Evolutionary conservation across 352 stramenopile genomes (phyloP).

Genomic region (Albugo candida): DNA sequence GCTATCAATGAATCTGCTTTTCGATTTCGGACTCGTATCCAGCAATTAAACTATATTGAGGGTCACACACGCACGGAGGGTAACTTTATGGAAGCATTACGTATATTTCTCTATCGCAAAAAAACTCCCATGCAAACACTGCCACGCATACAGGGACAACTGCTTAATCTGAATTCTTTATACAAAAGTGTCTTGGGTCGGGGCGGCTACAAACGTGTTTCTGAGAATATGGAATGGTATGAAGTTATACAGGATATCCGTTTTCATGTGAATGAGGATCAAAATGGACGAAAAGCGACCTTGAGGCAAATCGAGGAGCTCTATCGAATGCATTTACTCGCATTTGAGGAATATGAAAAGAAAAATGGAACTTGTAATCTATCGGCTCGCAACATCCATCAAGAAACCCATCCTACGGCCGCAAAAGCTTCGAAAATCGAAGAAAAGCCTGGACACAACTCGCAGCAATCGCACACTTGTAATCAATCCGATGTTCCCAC

Average conservation of each 20-base stretch:
- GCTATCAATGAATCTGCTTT: slow-evolving; percentile 73
- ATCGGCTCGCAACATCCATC: too few relatives aligned
- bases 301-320: background rate
- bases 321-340: slow-evolving; percentile 1
- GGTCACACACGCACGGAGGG: slow-evolving; percentile 55
- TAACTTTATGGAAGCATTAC: slow-evolving; percentile 58
- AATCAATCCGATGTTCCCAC: too few relatives aligned
- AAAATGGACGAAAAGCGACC: background rate
- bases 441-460: too few relatives aligned
- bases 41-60: slow-evolving; percentile 88
- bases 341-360: slow-evolving; percentile 4
- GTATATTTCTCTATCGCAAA: slow-evolving; percentile 68
- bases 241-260: slow-evolving; percentile 1
- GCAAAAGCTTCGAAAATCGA: too few relatives aligned
- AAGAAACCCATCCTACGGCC: too few relatives aligned
- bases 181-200: slow-evolving; percentile 39
- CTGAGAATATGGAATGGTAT: background rate
- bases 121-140: slow-evolving; percentile 58
- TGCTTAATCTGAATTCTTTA: slow-evolving; percentile 44
- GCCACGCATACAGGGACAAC: slow-evolving; percentile 42
- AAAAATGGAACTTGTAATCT: background rate
- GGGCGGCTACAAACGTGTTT: slow-evolving; percentile 31
- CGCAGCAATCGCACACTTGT: too few relatives aligned
- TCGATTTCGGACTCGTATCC: slow-evolving; percentile 88
- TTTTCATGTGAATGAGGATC: background rate